Base-by-base conservation (phyloP, 257 asterid genomes). In the Capsicum chinense region DNA sequence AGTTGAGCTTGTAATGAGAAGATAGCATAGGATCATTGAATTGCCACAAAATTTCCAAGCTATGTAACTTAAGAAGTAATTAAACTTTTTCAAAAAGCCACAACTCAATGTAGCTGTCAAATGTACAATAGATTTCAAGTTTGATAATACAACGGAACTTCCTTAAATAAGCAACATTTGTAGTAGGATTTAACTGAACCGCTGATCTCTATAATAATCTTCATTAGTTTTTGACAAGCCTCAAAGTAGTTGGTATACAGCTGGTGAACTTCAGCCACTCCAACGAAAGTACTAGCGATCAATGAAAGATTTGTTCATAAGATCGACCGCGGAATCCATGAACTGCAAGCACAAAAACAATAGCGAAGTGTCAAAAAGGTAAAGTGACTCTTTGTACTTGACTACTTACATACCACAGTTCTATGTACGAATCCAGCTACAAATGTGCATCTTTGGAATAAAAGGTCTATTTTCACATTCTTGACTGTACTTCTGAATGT, bases 291-390 rank as follows among this genome's bases (percentile, higher is more conserved):
- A 37, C 91, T 93, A 91, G 85, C 93, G 93, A 56, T 93, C 98
- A 26, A 91, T 89, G 79, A 90, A 91, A 66, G 95, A 88, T 85
- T 90, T 89, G 91, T 92, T 90, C 92, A 95, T 97, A 81, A 95
- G 94, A 84, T 92, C 92, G 26, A 92, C 92, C 0, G 99, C 98
- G 37, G 97, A 92, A 86, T 96, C 98, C 99, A 96, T 91, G 87
- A 96, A 94, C 92, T 92, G 88, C 85, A 83, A 83, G 70, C 81
- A 84, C 82, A 85, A 52, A 78, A 62, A 74, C 56, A 60, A 79
- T 71, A 82, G 64, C 37, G 6, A 10, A 54, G 64, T 54, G 81
- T 78, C 21, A 76, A 7, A 76, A 76, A 76, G 63, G 48, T 52
- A 14, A 52, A 52, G 26, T 4, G 47, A 26, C 9, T 26, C 33